These are phyloP conservation scores for Croton laevigatus DNA, from an alignment of 441 rosid species.

Conservation along the genomic window DNA sequence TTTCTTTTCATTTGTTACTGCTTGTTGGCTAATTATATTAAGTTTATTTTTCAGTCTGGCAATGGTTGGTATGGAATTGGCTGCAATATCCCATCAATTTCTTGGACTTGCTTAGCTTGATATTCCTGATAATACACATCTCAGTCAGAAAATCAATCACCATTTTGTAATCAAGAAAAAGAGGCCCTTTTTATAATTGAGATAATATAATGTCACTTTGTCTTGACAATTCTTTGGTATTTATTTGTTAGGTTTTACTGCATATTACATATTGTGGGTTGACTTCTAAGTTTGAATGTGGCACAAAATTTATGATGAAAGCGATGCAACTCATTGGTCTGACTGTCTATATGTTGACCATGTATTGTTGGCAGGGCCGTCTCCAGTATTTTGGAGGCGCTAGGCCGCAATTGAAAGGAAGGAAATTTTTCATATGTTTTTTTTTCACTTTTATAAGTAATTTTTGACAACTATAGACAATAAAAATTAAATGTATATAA, in stretches of 20 bases:
- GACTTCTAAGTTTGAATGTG: slow-evolving; percentile 85
- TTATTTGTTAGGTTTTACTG: slow-evolving; percentile 24
- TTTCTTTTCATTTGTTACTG: neutral
- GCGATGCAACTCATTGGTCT: slow-evolving; percentile 82
- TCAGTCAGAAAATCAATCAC: slow-evolving; percentile 42
- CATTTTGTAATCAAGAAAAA: slow-evolving; percentile 65
- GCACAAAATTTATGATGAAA: slow-evolving; percentile 72
- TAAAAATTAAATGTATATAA: too few species aligned
- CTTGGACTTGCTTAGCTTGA: slow-evolving; percentile 83
- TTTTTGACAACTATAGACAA: too few species aligned
- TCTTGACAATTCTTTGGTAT: slow-evolving; percentile 14
- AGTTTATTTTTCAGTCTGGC: slow-evolving; percentile 54
- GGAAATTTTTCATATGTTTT: too few species aligned
- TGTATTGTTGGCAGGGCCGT: too few species aligned
- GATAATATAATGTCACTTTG: slow-evolving; percentile 38
- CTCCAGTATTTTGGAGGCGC: too few species aligned
- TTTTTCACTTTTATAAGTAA: too few species aligned
- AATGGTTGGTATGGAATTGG: slow-evolving; percentile 92
- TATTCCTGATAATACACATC: slow-evolving; percentile 43
- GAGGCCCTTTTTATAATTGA: slow-evolving; percentile 96
- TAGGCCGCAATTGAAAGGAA: too few species aligned
- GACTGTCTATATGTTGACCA: slow-evolving; percentile 89
- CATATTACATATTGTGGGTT: slow-evolving; percentile 49
- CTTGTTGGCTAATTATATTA: slow-evolving; percentile 11
- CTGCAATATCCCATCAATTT: slow-evolving; percentile 88